Evolutionary conservation across 257 asterid genomes (phyloP), one percentile per base, ranked within the genome.

Genomic region (Salvia splendens): DNA sequence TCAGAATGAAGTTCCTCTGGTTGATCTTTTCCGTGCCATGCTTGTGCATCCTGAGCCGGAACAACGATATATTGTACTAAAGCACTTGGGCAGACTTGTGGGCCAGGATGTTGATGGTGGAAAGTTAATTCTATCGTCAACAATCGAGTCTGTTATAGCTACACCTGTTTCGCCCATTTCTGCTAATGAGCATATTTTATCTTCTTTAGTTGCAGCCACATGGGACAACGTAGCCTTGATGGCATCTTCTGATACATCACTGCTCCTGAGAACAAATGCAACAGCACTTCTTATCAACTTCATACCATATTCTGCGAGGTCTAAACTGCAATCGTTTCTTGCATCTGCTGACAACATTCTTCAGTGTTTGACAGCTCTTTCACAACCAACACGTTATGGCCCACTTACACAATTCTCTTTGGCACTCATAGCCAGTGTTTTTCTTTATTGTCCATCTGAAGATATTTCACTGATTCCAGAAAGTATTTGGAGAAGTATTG

Each of bases 31-130:
- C 83, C 80, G 73, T 76, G 63, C 82, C 77, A 63, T 90, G 85
- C 90, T 93, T 70, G 85, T 87, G 70, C 96, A 93, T 82, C 88
- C 87, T 12, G 99, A 93, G 79, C 97, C 99, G 54, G 99, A 93
- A 65, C 99, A 90, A 64, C 84, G 97, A 12, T 93, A 86, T 74
- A 81, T 93, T 61, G 96, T 95, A 36, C 70, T 93, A 24, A 93
- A 90, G 78, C 94, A 90, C 81, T 80, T 93, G 84, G 86, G 87
- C 43, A 80, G 80, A 63, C 86, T 90, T 70, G 84, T 87, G 57
- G 91, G 89, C 64, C 88, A 78, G 73, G 88, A 80, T 70, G 78
- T 74, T 20, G 68, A 80, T 61, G 84, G 84, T 69, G 89, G 84
- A 78, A 65, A 61, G 45, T 74, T 50, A 62, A 55, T 71, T 56